Base-by-base conservation (phyloP, 306 rosid genomes). In the Styphnolobium japonicum region DNA sequence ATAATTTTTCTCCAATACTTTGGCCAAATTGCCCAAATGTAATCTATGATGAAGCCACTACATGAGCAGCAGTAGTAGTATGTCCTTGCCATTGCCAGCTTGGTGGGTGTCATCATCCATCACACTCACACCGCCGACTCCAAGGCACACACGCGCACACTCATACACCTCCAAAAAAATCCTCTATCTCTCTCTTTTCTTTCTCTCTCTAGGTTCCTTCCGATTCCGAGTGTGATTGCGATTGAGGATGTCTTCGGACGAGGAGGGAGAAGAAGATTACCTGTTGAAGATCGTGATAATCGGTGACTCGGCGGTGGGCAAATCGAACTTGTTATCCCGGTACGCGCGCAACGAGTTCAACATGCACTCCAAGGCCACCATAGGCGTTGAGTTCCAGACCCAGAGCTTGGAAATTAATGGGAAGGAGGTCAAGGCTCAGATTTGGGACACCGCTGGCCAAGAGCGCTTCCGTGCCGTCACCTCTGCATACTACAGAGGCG, bases 371-470 rank as follows among this genome's bases (percentile, higher is more conserved):
- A 94, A 94, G 81, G 97, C 98, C 46, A 94, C 98, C n/a, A 94
- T 94, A 64, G 98, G 97, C 3, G 98, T 94, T 1, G 98, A 94
- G 84, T 94, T 94, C 60, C 96, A 90, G 89, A 94, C 98, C 5
- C 98, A 90, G 85, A 89, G 88, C 73, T 49, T 94, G 86, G 97
- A 90, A 22, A 89, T 94, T 27, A 94, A 92, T 9, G 90, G 91
- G 64, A 94, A 94, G 52, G 94, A 94, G 46, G 96, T 94, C 40
- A 94, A 92, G 82, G 96, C 98, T 53, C 98, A 94, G 98, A 92
- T 94, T 92, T 94, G 98, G 98, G 98, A 94, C 84, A 94, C 98
- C 42, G 98, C 98, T 5, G 98, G 98, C 64, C 98, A 94, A 65
- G 98, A 94, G 18, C 90, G 98, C 9, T 94, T 94, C 78, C 90